Percentiles rank a stretch among this genome's conserved stretches.
These are phyloP conservation scores for Irpex sp. DNA, from an alignment of 1,284 basidiomycete species.

Conservation along the genomic window DNA sequence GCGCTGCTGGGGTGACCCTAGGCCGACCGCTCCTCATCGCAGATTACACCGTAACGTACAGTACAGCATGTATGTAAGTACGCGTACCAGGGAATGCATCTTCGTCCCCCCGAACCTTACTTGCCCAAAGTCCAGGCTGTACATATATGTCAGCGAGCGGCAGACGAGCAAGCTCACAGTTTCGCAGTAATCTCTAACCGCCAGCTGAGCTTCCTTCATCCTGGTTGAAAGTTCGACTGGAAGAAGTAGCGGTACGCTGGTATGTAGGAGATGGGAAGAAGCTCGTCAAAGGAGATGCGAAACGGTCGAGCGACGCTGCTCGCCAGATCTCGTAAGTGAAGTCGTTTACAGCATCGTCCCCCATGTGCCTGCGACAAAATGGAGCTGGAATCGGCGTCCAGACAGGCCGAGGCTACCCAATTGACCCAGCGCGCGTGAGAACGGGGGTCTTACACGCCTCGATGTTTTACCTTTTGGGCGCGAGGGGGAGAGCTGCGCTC, in stretches of 20 bases:
- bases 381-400: slow-evolving; percentile 1
- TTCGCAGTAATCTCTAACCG: no score
- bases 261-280: neutral
- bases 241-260: no score
- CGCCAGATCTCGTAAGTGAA: neutral
- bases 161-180: neutral
- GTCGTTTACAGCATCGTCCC: neutral
- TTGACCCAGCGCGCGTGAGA: neutral
- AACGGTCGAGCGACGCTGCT: neutral
- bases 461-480: neutral
- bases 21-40: neutral
- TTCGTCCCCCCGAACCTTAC: neutral
- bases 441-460: neutral
- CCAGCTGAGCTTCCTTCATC: no score
- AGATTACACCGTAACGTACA: neutral
- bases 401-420: neutral
- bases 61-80: neutral
- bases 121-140: neutral
- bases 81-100: neutral
- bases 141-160: neutral
- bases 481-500: neutral
- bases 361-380: neutral
- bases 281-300: neutral
- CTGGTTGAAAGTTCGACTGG: no score
- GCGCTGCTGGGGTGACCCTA: neutral